phyloP scores from a whole-genome alignment of 1,284 basidiomycete species.

The Inonotus hispidus region DNA sequence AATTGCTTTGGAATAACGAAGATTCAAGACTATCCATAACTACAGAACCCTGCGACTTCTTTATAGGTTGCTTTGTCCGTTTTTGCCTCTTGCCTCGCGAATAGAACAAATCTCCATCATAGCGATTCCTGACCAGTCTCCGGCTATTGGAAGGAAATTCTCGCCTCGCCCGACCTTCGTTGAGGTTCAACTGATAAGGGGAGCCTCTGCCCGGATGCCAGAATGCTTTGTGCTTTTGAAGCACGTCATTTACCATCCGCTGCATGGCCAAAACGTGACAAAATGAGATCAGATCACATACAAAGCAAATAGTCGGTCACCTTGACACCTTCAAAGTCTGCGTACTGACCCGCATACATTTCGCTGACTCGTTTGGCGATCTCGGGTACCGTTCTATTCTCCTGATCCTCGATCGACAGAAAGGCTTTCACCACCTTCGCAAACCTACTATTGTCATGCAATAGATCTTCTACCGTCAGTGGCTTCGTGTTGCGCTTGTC shows the following conservation, averaged over 20 bases:
- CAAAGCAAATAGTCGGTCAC: neutral
- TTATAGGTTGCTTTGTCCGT: constrained; percentile 1
- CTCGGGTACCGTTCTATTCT: constrained; percentile 16
- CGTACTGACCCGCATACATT: constrained; percentile 15
- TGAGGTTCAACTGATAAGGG: constrained; percentile 16
- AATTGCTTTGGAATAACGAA: neutral
- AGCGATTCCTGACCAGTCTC: neutral
- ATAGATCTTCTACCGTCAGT: constrained; percentile 17
- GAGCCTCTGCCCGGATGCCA: constrained; percentile 19
- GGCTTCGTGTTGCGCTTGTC: constrained; percentile 16
- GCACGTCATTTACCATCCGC: constrained; percentile 20
- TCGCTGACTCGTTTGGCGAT: constrained; percentile 17
- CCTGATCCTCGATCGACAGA: constrained; percentile 14
- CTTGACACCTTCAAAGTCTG: constrained; percentile 18
- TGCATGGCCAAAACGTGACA: neutral
- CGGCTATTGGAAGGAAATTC: constrained; percentile 18
- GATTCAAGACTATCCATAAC: neutral
- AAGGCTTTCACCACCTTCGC: constrained; percentile 19
- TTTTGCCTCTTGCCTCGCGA: constrained; percentile 4
- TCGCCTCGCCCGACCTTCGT: constrained; percentile 15
- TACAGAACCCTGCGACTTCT: neutral
- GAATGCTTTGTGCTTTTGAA: constrained; percentile 19
- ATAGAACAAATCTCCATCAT: constrained; percentile 7
- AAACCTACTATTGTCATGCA: constrained; percentile 18
- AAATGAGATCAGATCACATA: neutral